Evolutionary conservation across 1,284 basidiomycete species (phyloP), one percentile per base, ranked within the genome.

Genomic region (Sporisorium scitamineum): DNA sequence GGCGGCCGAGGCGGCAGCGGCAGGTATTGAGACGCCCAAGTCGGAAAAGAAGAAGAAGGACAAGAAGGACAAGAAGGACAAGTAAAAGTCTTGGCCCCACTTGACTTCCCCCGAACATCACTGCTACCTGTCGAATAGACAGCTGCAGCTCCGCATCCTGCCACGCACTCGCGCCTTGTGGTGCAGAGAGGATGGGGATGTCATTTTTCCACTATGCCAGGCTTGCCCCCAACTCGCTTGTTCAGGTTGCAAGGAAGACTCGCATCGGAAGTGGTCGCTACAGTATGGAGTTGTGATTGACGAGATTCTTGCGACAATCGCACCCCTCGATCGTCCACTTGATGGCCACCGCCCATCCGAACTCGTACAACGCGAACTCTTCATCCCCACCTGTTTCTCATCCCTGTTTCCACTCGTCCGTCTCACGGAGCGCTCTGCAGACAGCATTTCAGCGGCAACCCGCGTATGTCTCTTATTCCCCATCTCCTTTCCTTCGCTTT

Each of bases 11-110:
- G 79, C 79, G 5, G 73, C 72, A 20, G 76, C 63, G 11, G 77
- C 73, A 27, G 71, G 68, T 9, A 54, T 69, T 29, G 74, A 79
- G 61, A 71, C 64, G 29, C 73, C 73, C 61, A 72, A 73, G 74
- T 71, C 64, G 32, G 79, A 79, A 50, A 78, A 79, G 74, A 76
- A 81, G 61, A 80, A 80, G 70, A 79, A 80, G 68, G 73, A 81
- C 44, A 77, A 81, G 74, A 80, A 81, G 69, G 70, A 80, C 2
- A 71, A 80, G 69, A 78, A 81, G 81, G 71, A 77, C 52, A 72
- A 81, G 70, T 71, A 18, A 27, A 26, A 3, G 20, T 31, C 10
- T 31, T 9, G 27, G 39, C 39, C 27, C 29, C 27, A n/a, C 20
- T 26, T 7, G 29, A n/a, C 54, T 34, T 34, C 20, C 20, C 41